Base-by-base conservation (phyloP, 2,329 filamentous ascomycete genomes). In the Neonectria ditissima region DNA sequence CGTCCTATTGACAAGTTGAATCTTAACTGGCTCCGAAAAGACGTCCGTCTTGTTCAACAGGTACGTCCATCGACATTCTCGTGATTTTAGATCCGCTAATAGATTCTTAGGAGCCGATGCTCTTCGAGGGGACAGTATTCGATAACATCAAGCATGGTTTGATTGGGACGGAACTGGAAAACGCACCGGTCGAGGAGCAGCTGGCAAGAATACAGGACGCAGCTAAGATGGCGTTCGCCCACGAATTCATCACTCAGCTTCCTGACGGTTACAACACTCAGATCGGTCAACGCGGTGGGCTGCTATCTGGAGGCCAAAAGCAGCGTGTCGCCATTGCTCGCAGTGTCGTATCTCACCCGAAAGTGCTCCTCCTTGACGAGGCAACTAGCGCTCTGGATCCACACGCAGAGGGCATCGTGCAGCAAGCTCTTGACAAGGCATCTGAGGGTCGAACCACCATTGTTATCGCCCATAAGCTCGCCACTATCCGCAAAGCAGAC, bases 321-420 rank as follows among this genome's bases (percentile, higher is more conserved):
- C 89, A 91, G 70, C 82, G 89, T 16, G 81, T 91, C 13, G 86
- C 88, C 1, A 91, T 91, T 61, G 89, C 89, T 3, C 82, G 89
- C 26, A 87, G 85, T 45, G 87, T 91, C 55, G 80, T 91, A 28
- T 85, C 86, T 20, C 78, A 87, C 45, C 88, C 89, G 0, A 80
- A 81, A 1, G 87, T 91, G 24, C 80, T 91, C 2, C 84, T 91
- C 16, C 78, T 91, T 1, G 89, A 91, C 67, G 89, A 91, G 75
- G 89, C 89, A 1, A 91, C 89, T 0, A 88, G 84, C 50, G 87
- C 88, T 9, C 73, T 81, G 24, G 79, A 81, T 51, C 74, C 79
- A 0, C 76, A 81, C 14, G 76, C 80, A 4, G 80, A 82, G 55
- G 76, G 78, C 1, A 77, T 85, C 16, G 86, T 89, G 1, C 86